Conservation (phyloP, 495 filamentous ascomycete genomes). For the Cryomyces minteri region DNA sequence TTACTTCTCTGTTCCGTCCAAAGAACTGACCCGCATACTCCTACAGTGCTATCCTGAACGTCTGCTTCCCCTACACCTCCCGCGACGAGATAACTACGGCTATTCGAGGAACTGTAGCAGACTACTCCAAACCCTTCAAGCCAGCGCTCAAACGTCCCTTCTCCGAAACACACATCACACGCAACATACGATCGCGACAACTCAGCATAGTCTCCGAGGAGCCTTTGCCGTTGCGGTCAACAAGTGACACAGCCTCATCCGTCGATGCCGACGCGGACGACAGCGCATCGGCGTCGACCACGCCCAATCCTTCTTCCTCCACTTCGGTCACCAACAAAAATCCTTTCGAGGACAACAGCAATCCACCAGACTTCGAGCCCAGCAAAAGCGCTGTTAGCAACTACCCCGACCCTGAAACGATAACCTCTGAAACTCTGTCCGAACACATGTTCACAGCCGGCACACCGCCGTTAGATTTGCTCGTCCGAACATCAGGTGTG, state of each 20-base stretch:
- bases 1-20: no score
- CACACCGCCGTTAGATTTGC: slow-evolving; percentile 71
- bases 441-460: slow-evolving; percentile 70
- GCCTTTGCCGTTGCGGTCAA: background rate
- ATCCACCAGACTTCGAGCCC: slow-evolving; percentile 3
- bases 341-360: slow-evolving; percentile 3
- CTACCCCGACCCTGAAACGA: slow-evolving; percentile 58
- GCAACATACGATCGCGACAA: slow-evolving; percentile 49
- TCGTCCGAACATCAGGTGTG: slow-evolving; percentile 82
- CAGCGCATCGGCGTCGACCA: slow-evolving; percentile 33
- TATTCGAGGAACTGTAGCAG: slow-evolving; percentile 65
- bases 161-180: slow-evolving; percentile 68
- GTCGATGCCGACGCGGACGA: slow-evolving; percentile 12
- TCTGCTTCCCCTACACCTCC: slow-evolving; percentile 95
- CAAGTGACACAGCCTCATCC: slow-evolving; percentile 13
- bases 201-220: slow-evolving; percentile 6
- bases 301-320: slow-evolving; percentile 27
- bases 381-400: slow-evolving; percentile 3
- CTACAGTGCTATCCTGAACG: slow-evolving; percentile 61
- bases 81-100: slow-evolving; percentile 92
- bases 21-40: no score
- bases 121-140: slow-evolving; percentile 51
- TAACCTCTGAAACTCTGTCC: slow-evolving; percentile 60
- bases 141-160: slow-evolving; percentile 41
- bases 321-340: slow-evolving; percentile 15